phyloP scores from a whole-genome alignment of 2,329 filamentous ascomycete genomes.

The Colletotrichum scovillei region DNA sequence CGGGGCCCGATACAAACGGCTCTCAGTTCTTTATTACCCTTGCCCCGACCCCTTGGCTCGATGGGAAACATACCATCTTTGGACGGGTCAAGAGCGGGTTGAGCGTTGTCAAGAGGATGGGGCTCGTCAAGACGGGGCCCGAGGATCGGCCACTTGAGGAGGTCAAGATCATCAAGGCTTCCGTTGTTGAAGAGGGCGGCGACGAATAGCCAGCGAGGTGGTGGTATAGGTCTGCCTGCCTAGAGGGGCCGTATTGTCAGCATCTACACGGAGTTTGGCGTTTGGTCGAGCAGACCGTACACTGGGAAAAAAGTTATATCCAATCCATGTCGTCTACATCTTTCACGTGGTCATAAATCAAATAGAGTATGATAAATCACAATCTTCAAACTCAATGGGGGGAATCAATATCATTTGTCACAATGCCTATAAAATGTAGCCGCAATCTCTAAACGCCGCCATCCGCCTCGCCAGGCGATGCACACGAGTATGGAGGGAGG shows the following conservation, averaged over 20 bases:
- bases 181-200: constrained; percentile 69
- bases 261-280: constrained; percentile 33
- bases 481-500: constrained; percentile 30
- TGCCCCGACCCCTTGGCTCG: constrained; percentile 94
- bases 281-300: background rate
- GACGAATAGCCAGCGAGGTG: constrained; percentile 48
- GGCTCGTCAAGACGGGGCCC: constrained; percentile 82
- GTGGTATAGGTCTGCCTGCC: background rate
- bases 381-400: background rate
- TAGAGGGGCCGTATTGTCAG: background rate
- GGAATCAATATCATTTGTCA: constrained; percentile 30
- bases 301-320: background rate
- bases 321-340: background rate
- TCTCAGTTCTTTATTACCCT: constrained; percentile 97
- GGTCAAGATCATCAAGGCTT: constrained; percentile 81
- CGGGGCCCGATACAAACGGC: constrained; percentile 91
- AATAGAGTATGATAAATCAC: background rate
- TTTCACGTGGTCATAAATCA: background rate
- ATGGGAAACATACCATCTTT: constrained; percentile 98
- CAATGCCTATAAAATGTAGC: constrained; percentile 31
- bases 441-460: constrained; percentile 33
- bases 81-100: constrained; percentile 88
- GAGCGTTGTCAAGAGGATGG: constrained; percentile 87
- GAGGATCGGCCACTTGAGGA: constrained; percentile 87
- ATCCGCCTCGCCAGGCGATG: constrained; percentile 34